These are phyloP conservation scores for Erigeron canadensis DNA, from an alignment of 129 eudicot species.

Conservation along the genomic window DNA sequence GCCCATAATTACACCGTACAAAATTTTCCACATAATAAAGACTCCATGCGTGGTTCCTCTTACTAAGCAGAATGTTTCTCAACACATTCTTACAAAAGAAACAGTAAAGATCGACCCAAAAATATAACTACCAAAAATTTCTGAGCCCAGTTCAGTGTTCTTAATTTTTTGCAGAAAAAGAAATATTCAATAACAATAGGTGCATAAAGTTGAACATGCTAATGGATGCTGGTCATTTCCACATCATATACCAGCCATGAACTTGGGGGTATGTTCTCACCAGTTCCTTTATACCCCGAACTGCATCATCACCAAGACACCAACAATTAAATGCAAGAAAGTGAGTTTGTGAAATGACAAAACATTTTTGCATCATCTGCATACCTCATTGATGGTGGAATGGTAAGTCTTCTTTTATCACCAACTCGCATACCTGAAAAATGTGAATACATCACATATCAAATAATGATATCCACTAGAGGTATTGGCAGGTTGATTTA, in stretches of 20 bases:
- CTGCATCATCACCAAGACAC: slow-evolving; percentile 40
- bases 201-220: slow-evolving; percentile 18
- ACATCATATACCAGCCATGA: slow-evolving; percentile 85
- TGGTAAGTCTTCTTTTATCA: slow-evolving; percentile 64
- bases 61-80: slow-evolving; percentile 10
- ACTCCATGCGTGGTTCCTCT: not conserved
- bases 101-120: slow-evolving; percentile 17
- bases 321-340: slow-evolving; percentile 16
- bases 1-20: not conserved
- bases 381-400: slow-evolving; percentile 94
- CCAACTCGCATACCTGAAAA: slow-evolving; percentile 87
- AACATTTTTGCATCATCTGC: not conserved
- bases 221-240: slow-evolving; percentile 58
- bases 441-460: not conserved
- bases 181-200: not conserved
- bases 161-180: not conserved
- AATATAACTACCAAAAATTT: slow-evolving; percentile 25
- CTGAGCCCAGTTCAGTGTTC: not conserved
- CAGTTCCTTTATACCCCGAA: slow-evolving; percentile 49
- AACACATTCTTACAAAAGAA: not conserved
- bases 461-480: not conserved
- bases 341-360: not conserved
- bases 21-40: not conserved
- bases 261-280: slow-evolving; percentile 71
- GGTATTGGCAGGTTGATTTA: not conserved